A percentile compares a stretch with the other conserved stretches of the same genome.
These are phyloP conservation scores for Thamnidium elegans DNA, from an alignment of 192 early-diverging fungal genomes.

Conservation along the genomic window DNA sequence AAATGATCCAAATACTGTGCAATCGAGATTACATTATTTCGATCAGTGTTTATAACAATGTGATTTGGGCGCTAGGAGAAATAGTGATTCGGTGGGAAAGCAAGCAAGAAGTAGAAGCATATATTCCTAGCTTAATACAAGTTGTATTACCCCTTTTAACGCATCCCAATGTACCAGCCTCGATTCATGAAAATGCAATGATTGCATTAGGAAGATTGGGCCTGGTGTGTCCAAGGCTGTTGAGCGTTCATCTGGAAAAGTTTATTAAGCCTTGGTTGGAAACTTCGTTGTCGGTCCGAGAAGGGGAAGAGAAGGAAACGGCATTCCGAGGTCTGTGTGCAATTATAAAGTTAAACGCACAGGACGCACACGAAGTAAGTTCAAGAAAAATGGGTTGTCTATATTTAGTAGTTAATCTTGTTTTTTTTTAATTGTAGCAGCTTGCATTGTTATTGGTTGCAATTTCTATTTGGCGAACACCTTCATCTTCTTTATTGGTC, in stretches of 20 bases:
- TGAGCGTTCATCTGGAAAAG: conserved; percentile 23
- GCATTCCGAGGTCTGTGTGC: conserved; percentile 40
- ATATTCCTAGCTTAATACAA: conserved; percentile 70
- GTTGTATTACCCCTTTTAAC: conserved; percentile 79
- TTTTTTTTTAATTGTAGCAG: neutral
- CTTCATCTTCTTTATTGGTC: neutral
- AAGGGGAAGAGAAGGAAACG: conserved; percentile 90
- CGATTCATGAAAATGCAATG: conserved; percentile 87
- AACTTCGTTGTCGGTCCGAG: conserved; percentile 72
- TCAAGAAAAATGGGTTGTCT: neutral
- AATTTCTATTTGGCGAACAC: neutral
- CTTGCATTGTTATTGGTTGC: neutral
- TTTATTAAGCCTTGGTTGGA: conserved; percentile 84
- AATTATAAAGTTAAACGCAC: neutral
- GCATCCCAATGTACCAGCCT: conserved; percentile 54
- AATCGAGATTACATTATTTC: conserved; percentile 68
- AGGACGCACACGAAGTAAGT: neutral
- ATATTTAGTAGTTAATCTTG: neutral
- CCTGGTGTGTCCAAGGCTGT: conserved; percentile 70
- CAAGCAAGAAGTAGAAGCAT: conserved; percentile 67
- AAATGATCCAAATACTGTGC: conserved; percentile 67
- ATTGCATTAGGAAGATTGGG: conserved; percentile 93
- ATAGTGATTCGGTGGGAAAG: conserved; percentile 76
- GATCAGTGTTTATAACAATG: conserved; percentile 84
- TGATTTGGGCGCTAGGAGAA: conserved; percentile 94